These are phyloP conservation scores for Magnolia kwangsiensis DNA, from an alignment of 164 flowering plant species.

Conservation along the genomic window DNA sequence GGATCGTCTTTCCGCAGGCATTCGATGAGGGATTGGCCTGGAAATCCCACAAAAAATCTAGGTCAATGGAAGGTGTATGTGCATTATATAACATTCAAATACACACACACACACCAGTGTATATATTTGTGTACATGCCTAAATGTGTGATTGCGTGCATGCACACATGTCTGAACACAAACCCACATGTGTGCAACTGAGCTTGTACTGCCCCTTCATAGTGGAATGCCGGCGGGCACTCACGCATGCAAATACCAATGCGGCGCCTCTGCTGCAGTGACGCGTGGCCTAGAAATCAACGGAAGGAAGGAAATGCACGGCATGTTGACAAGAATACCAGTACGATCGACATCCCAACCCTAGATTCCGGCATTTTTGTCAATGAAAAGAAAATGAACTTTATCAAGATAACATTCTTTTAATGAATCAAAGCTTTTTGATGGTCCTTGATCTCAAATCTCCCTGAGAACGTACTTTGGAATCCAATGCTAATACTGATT, in stretches of 20 bases:
- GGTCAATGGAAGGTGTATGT: too few relatives aligned
- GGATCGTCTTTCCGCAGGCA: too few relatives aligned
- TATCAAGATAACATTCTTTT: neutral
- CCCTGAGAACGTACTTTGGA: conserved; percentile 20
- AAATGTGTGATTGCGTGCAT: too few relatives aligned
- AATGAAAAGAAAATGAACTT: neutral
- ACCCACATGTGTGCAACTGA: too few relatives aligned
- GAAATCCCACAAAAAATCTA: too few relatives aligned
- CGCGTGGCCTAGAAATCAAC: neutral
- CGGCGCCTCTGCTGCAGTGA: neutral
- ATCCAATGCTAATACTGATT: conserved; percentile 21
- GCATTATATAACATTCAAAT: too few relatives aligned
- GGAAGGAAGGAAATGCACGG: neutral
- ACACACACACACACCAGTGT: too few relatives aligned
- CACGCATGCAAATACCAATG: neutral
- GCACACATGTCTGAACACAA: too few relatives aligned
- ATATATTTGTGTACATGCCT: too few relatives aligned
- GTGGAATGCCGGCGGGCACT: neutral
- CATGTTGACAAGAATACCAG: neutral
- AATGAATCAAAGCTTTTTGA: conserved; percentile 8
- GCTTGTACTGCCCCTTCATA: too few relatives aligned
- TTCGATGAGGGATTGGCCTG: too few relatives aligned
- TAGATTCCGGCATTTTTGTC: neutral
- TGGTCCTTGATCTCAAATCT: conserved; percentile 45
- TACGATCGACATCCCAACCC: neutral